Percentiles rank a stretch among this genome's conserved stretches.
phyloP scores from a whole-genome alignment of 2,329 filamentous ascomycete genomes.

The Myriangium duriaei region DNA sequence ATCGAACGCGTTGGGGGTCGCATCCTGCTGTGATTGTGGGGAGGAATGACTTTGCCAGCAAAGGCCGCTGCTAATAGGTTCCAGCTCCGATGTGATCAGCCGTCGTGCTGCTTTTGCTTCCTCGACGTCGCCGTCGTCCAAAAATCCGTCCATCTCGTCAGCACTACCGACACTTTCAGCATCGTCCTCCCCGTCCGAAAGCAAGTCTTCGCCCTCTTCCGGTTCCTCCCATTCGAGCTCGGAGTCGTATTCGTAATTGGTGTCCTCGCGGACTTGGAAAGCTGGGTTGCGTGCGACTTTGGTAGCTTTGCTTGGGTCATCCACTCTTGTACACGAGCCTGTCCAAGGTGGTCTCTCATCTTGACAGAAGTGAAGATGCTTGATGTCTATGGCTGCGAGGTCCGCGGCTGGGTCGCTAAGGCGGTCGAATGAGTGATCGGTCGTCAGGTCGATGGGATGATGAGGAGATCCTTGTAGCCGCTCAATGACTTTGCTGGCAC shows the following conservation, averaged over 20 bases:
- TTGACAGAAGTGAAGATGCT: constrained; percentile 48
- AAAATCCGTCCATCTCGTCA: constrained; percentile 77
- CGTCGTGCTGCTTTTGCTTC: constrained; percentile 48
- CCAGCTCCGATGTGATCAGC: constrained; percentile 52
- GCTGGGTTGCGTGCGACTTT: constrained; percentile 42
- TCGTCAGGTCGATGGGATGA: constrained; percentile 31
- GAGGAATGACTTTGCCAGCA: constrained; percentile 59
- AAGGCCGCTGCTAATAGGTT: constrained; percentile 66
- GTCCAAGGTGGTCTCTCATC: constrained; percentile 56
- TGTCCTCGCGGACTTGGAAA: constrained; percentile 44
- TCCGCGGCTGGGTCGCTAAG: constrained; percentile 13
- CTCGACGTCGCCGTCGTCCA: constrained; percentile 63
- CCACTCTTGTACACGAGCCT: constrained; percentile 56
- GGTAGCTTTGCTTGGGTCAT: constrained; percentile 31
- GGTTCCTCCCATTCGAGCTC: constrained; percentile 76
- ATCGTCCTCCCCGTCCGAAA: constrained; percentile 52
- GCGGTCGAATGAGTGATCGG: constrained; percentile 26
- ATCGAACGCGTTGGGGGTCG: constrained; percentile 6
- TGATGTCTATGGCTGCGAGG: constrained; percentile 48
- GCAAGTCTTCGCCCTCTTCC: constrained; percentile 55
- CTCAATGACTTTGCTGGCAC: constrained; percentile 26
- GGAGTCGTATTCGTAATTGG: constrained; percentile 75
- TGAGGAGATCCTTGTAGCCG: constrained; percentile 29
- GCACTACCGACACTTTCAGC: constrained; percentile 64
- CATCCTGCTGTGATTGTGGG: neutral